A percentile compares a stretch with the other conserved stretches of the same genome.
Evolutionary conservation across 208 protist species (phyloP).

Genomic region (Trypanosoma grayi): DNA sequence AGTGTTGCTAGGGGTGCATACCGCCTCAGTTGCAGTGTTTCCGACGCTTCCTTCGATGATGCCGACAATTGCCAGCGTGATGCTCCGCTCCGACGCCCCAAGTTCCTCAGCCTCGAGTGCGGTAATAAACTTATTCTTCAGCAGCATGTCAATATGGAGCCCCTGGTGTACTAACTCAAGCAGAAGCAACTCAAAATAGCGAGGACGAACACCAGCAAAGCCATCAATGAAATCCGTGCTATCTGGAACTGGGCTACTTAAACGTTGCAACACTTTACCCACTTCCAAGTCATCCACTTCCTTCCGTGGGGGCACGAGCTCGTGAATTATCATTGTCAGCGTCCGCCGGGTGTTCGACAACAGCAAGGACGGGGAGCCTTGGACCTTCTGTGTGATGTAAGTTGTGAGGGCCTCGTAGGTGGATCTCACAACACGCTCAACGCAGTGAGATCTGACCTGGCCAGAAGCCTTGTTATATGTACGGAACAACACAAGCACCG

Average conservation of each 20-base stretch:
- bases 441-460: conserved; percentile 24
- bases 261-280: conserved; percentile 48
- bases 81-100: conserved; percentile 64
- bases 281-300: conserved; percentile 39
- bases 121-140: conserved; percentile 59
- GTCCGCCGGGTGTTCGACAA: conserved; percentile 17
- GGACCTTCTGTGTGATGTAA: conserved; percentile 49
- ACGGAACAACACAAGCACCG: conserved; percentile 65
- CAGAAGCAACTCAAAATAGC: conserved; percentile 75
- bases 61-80: conserved; percentile 43
- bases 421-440: conserved; percentile 30
- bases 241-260: conserved; percentile 54
- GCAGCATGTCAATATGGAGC: conserved; percentile 63
- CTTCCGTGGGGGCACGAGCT: conserved; percentile 30
- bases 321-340: conserved; percentile 20
- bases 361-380: conserved; percentile 36
- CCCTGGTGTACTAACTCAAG: conserved; percentile 76
- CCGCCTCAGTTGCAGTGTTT: not conserved
- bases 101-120: conserved; percentile 53
- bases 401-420: conserved; percentile 50
- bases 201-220: conserved; percentile 35
- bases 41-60: conserved; percentile 25
- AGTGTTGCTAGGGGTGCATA: not conserved
- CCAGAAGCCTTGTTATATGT: conserved; percentile 25
- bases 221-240: conserved; percentile 76